A percentile compares a stretch with the other conserved stretches of the same genome.
These are phyloP conservation scores for Botryosphaeria dothidea DNA, from an alignment of 2,329 filamentous ascomycete genomes.

Conservation along the genomic window DNA sequence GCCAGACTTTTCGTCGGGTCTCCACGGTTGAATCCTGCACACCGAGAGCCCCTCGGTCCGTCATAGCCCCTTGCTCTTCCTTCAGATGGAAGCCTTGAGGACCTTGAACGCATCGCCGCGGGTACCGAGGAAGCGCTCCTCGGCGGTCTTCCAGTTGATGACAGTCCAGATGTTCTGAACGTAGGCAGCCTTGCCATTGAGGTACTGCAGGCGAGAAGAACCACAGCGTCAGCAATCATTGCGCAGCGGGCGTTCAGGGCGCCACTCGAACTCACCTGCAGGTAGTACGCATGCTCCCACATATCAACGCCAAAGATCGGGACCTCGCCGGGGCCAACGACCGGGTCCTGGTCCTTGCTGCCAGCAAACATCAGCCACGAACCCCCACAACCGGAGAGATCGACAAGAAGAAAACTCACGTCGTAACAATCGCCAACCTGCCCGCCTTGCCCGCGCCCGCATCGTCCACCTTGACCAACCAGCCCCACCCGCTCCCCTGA, in stretches of 20 bases:
- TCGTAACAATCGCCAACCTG: constrained; percentile 69
- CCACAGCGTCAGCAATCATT: constrained; percentile 17
- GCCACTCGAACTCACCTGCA: constrained; percentile 59
- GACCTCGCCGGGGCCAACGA: constrained; percentile 61
- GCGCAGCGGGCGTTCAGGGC: background rate
- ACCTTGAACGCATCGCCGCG: constrained; percentile 40
- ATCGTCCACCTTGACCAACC: constrained; percentile 69
- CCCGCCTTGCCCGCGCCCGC: constrained; percentile 39
- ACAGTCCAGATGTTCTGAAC: constrained; percentile 76
- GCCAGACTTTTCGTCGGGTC: too few species aligned
- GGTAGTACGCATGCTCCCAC: constrained; percentile 93
- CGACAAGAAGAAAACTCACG: constrained; percentile 30
- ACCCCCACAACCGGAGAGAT: background rate
- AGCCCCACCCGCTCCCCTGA: constrained; percentile 86
- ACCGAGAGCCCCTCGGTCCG: too few species aligned
- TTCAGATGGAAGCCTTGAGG: constrained; percentile 33
- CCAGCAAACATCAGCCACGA: background rate
- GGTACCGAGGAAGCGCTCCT: constrained; percentile 59
- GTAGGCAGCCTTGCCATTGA: constrained; percentile 74
- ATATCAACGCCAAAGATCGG: constrained; percentile 81
- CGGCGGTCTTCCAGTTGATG: constrained; percentile 74
- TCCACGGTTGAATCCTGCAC: too few species aligned
- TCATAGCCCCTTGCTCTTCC: too few species aligned
- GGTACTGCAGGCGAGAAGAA: constrained; percentile 54
- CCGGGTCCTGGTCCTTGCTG: constrained; percentile 78